These are phyloP conservation scores for Heliocybe sulcata DNA, from an alignment of 1,284 basidiomycete species.

Conservation along the genomic window DNA sequence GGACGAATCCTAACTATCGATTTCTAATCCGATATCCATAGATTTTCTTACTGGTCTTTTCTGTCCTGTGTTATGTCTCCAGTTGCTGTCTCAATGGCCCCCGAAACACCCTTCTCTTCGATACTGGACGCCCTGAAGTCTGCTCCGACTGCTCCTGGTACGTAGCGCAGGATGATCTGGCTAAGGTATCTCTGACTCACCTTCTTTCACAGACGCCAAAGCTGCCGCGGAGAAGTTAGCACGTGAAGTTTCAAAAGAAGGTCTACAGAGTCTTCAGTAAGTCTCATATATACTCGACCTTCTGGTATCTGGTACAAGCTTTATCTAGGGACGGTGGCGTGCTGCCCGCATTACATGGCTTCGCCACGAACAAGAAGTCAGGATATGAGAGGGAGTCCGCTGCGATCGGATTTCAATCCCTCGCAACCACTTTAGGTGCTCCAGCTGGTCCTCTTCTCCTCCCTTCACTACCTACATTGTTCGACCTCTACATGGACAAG, in stretches of 20 bases:
- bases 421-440: conserved; percentile 67
- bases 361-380: conserved; percentile 85
- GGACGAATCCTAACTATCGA: neutral
- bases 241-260: conserved; percentile 56
- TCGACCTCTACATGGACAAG: conserved; percentile 92
- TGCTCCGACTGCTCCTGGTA: conserved; percentile 71
- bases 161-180: conserved; percentile 14
- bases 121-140: conserved; percentile 56
- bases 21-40: neutral
- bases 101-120: conserved; percentile 37
- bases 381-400: conserved; percentile 92
- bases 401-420: conserved; percentile 78
- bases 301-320: conserved; percentile 10
- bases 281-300: conserved; percentile 19
- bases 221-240: conserved; percentile 73
- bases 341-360: conserved; percentile 58
- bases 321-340: conserved; percentile 50
- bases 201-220: conserved; percentile 54
- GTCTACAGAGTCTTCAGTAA: conserved; percentile 57
- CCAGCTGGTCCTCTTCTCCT: conserved; percentile 81
- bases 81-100: conserved; percentile 36
- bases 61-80: conserved; percentile 44
- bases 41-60: neutral
- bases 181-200: conserved; percentile 4
- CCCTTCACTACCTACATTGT: conserved; percentile 70